phyloP scores from a whole-genome alignment of 2,329 filamentous ascomycete genomes.

The Ciborinia camelliae region DNA sequence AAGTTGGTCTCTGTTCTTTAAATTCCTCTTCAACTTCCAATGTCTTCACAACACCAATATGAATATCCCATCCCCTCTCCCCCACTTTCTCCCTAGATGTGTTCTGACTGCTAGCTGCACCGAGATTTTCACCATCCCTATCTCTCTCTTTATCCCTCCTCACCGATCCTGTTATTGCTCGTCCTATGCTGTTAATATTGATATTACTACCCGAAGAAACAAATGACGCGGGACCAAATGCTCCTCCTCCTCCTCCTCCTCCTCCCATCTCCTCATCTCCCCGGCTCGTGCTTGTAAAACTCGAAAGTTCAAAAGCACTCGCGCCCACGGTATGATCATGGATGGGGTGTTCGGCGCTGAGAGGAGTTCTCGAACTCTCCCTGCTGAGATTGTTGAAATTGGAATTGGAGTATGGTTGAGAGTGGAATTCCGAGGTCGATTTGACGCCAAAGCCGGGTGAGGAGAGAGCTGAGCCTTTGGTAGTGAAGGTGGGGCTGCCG shows the following conservation, averaged over 20 bases:
- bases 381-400: not conserved
- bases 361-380: not conserved
- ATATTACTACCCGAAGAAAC: too few relatives aligned
- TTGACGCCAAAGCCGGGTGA: not conserved
- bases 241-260: not conserved
- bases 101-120: not conserved
- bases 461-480: not conserved
- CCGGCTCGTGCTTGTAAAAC: not conserved
- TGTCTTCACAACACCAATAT: constrained; percentile 1
- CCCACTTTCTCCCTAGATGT: not conserved
- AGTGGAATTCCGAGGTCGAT: not conserved
- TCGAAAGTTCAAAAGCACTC: not conserved
- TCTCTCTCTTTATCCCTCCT: not conserved
- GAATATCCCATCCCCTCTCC: not conserved
- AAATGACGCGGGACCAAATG: not conserved
- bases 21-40: constrained; percentile 3
- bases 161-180: not conserved
- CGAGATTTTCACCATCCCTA: not conserved
- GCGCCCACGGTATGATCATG: not conserved
- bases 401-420: not conserved
- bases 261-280: not conserved
- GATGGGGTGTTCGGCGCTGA: not conserved
- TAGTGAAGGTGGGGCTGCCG: not conserved
- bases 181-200: not conserved
- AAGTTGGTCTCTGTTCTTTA: not conserved